phyloP scores from a whole-genome alignment of 2,329 filamentous ascomycete genomes.

The Cercospora canescens region DNA sequence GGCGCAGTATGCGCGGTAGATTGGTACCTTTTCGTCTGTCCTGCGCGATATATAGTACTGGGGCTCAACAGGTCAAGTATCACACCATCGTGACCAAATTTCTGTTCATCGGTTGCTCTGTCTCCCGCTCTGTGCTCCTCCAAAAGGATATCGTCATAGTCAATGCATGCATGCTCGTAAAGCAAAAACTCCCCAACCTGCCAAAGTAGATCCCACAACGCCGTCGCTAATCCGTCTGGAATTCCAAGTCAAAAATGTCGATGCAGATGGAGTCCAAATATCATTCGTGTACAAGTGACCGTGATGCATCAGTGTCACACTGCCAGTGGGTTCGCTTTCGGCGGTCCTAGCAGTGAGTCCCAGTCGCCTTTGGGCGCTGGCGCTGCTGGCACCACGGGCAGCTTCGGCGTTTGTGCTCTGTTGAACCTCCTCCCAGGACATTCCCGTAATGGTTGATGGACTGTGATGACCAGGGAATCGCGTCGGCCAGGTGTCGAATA shows the following conservation, averaged over 20 bases:
- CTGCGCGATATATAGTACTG: background rate
- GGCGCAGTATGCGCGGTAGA: background rate
- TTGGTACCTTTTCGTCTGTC: background rate
- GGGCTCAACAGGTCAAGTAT: background rate
- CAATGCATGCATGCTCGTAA: background rate
- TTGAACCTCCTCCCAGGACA: slow-evolving; percentile 19
- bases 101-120: background rate
- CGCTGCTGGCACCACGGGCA: slow-evolving; percentile 7
- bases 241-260: background rate
- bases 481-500: slow-evolving; percentile 8
- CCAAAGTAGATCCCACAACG: background rate
- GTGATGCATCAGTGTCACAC: background rate
- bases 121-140: background rate
- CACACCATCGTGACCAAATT: background rate
- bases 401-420: slow-evolving; percentile 16
- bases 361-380: slow-evolving; percentile 19
- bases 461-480: slow-evolving; percentile 5
- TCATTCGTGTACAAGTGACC: slow-evolving; percentile 4
- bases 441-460: slow-evolving; percentile 20
- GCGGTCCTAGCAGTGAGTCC: slow-evolving; percentile 16
- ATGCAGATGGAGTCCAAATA: background rate
- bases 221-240: slow-evolving; percentile 8
- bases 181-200: background rate
- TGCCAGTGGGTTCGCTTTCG: slow-evolving; percentile 13
- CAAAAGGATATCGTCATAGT: background rate